Evolutionary conservation across 1,139 yeast genomes (phyloP), one percentile per base, ranked within the genome.

Genomic region (Pichia sp.): DNA sequence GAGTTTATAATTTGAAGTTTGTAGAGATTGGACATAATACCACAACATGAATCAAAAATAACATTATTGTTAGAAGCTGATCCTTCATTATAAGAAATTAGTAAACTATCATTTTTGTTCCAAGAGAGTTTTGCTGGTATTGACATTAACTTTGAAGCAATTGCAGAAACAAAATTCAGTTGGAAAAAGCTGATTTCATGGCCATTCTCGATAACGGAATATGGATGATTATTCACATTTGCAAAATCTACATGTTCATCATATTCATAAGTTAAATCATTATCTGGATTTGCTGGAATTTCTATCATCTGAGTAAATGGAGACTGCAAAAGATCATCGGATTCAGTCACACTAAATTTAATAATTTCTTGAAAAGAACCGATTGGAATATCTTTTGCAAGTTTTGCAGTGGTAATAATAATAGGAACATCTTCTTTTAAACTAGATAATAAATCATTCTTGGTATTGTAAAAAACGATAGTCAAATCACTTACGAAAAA

Each of bases 131-230:
- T 67, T 5, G 67, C 49, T 0, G 90, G 87, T 32, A 83, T 66
- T 28, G 79, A 79, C 61, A 78, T 79, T 42, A 83, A 67, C 42
- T 79, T 75, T 0, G 87, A 72, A 0, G 89, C 83, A 18, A 83
- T 67, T 1, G 83, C 71, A 53, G 87, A 78, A 11, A 83, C 81
- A 47, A 85, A 67, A 56, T 80, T 81, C 52, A 77, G 69, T 53
- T 83, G 88, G 25, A 80, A 76, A 60, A 75, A 84, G 25, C 54
- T 55, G 35, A 56, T 53, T 43, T 61, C 64, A 42, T 63, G 58
- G 0, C 50, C 49, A 2, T 42, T 31, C 9, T 28, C 18, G 4
- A 69, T 57, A 48, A 70, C 70, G 26, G 68, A 65, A 42, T 64
- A 63, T 5, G 75, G 74, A 33, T 61, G 58, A 37, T 59, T 60